These are phyloP conservation scores for Wolfiporia cocos DNA, from an alignment of 1,284 basidiomycete genomes.

Conservation along the genomic window DNA sequence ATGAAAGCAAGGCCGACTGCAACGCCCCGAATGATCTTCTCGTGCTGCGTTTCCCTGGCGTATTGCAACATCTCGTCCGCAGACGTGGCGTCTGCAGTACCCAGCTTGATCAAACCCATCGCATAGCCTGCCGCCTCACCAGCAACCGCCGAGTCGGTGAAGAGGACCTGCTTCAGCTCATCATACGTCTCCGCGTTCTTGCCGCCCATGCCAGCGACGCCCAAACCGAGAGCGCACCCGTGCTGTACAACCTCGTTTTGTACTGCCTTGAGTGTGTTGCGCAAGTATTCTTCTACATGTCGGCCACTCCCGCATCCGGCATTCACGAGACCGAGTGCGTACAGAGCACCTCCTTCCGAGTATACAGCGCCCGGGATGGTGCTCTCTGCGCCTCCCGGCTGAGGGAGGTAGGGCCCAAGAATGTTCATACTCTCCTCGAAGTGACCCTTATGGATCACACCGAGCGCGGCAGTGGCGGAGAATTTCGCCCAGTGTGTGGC, in stretches of 20 bases:
- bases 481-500: conserved; percentile 98
- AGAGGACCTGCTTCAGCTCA: conserved; percentile 82
- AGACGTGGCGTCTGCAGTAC: conserved; percentile 72
- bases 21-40: conserved; percentile 95
- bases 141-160: conserved; percentile 85
- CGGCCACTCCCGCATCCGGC: conserved; percentile 76
- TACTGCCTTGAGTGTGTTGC: conserved; percentile 68
- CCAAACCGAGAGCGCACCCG: conserved; percentile 90
- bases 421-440: conserved; percentile 90
- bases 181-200: conserved; percentile 88
- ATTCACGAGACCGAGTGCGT: conserved; percentile 92
- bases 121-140: conserved; percentile 93
- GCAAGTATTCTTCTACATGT: conserved; percentile 68
- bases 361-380: conserved; percentile 73
- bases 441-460: conserved; percentile 95
- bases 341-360: conserved; percentile 90
- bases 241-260: conserved; percentile 89
- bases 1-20: conserved; percentile 89
- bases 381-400: conserved; percentile 59
- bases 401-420: conserved; percentile 90
- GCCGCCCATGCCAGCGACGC: conserved; percentile 89
- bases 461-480: conserved; percentile 90
- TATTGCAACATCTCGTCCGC: conserved; percentile 93
- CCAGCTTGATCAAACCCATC: conserved; percentile 96
- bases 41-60: conserved; percentile 93